Evolutionary conservation across 2,329 filamentous ascomycete species (phyloP), one percentile per base, ranked within the genome.

Genomic region (Neurospora sp.): DNA sequence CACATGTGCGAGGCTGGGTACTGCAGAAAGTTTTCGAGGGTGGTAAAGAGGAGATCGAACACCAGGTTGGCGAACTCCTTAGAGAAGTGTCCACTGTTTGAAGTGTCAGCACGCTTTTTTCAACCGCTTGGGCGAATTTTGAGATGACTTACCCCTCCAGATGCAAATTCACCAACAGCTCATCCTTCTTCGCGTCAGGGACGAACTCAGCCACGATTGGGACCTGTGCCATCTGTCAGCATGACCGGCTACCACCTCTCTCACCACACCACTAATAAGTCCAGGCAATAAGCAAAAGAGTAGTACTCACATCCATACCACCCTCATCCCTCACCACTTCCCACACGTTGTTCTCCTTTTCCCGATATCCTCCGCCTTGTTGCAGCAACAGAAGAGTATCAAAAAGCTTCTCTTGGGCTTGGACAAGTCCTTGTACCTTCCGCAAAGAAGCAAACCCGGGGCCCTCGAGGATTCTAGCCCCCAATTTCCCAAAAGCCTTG

Each of bases 371-470:
- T 33, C 23, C 76, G 0, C 86, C 83, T 62, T 90, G 89, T 76
- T 97, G 94, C 11, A 97, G 82, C 67, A 97, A 86, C 17, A 97
- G 82, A 38, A 97, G 80, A 1, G 91, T 92, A 76, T 97, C 92
- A 77, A 97, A 97, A 0, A 97, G 3, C 8, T 17, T 62, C 52
- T 10, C 52, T 10, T 28, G 23, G 2, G 6, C 52, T 5, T 36
- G 28, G 3, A 10, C 28, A 28, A 62, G 23, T 1, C 52, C 28
- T 3, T 62, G 52, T 7, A 36, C 7, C 52, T 17, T 62, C 4
- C 52, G 1, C 52, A 62, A 62, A 8, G 23, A 33, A 2, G 15
- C 52, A 62, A 62, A 62, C 28, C 52, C 52, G 15, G 23, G 13
- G 0, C 52, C 52, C 23, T 62, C 52, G 2, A 62, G 7, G 4